Conservation (phyloP, 305 asterid species). For the Fraxinus sp. region DNA sequence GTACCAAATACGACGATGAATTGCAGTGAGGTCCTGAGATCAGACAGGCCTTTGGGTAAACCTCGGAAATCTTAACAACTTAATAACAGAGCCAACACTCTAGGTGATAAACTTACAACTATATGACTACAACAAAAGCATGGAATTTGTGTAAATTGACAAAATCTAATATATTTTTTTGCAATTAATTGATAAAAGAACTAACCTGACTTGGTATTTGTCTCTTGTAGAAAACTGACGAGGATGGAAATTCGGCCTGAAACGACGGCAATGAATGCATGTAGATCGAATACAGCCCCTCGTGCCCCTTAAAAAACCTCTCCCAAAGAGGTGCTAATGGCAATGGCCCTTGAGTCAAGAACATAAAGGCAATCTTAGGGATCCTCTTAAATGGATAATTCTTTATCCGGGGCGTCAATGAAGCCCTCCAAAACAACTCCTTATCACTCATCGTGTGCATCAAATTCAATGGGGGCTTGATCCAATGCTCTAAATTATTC, state of each 20-base stretch:
- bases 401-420: conserved; percentile 57
- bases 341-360: conserved; percentile 90
- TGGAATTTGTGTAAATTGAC: background rate
- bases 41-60: background rate
- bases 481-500: conserved; percentile 46
- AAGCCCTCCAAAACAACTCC: conserved; percentile 85
- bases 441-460: conserved; percentile 75
- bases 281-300: conserved; percentile 63
- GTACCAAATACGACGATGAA: background rate
- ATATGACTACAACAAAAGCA: background rate
- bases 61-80: background rate
- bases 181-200: background rate
- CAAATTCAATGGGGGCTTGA: conserved; percentile 61
- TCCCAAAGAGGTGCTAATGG: conserved; percentile 91
- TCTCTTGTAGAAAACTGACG: conserved; percentile 72
- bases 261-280: conserved; percentile 79
- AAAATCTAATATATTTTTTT: background rate
- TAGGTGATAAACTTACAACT: background rate
- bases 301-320: conserved; percentile 79
- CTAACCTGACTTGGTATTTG: conserved; percentile 83
- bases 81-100: background rate
- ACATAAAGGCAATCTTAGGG: conserved; percentile 87
- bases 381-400: conserved; percentile 72
- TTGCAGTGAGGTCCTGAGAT: background rate
- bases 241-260: conserved; percentile 48